Evolutionary conservation across 495 filamentous ascomycete species (phyloP).

Genomic region (Penicillium arizonense): DNA sequence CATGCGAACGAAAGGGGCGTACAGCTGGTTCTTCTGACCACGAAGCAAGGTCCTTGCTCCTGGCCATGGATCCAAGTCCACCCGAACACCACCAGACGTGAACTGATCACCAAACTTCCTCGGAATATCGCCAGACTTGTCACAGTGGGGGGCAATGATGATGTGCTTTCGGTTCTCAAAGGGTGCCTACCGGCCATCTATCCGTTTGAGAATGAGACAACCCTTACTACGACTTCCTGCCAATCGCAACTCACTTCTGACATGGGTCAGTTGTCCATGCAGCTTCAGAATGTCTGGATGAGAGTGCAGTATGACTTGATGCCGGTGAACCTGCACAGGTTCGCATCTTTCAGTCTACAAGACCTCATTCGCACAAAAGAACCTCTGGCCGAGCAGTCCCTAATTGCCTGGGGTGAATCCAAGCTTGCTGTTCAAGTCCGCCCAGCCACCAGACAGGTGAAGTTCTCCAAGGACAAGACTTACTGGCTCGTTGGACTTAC

Average conservation of each 20-base stretch:
- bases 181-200: slow-evolving; percentile 8
- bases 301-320: background rate
- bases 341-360: background rate
- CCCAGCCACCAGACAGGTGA: slow-evolving; percentile 15
- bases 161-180: background rate
- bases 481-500: slow-evolving; percentile 60
- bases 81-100: slow-evolving; percentile 9
- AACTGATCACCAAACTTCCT: slow-evolving; percentile 12
- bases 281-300: slow-evolving; percentile 11
- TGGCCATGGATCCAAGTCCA: slow-evolving; percentile 22
- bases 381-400: background rate
- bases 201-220: slow-evolving; percentile 11
- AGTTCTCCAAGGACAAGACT: slow-evolving; percentile 39
- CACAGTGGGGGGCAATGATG: slow-evolving; percentile 4
- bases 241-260: background rate
- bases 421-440: slow-evolving; percentile 11
- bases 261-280: background rate
- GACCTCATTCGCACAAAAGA: slow-evolving; percentile 7
- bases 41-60: slow-evolving; percentile 4
- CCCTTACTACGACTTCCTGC: slow-evolving; percentile 1
- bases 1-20: slow-evolving; percentile 14
- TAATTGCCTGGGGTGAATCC: slow-evolving; percentile 11
- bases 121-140: slow-evolving; percentile 13
- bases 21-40: slow-evolving; percentile 17
- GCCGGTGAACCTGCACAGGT: slow-evolving; percentile 10